Evolutionary conservation across 345 rosid genomes (phyloP).

Genomic region (Boechera stricta): DNA sequence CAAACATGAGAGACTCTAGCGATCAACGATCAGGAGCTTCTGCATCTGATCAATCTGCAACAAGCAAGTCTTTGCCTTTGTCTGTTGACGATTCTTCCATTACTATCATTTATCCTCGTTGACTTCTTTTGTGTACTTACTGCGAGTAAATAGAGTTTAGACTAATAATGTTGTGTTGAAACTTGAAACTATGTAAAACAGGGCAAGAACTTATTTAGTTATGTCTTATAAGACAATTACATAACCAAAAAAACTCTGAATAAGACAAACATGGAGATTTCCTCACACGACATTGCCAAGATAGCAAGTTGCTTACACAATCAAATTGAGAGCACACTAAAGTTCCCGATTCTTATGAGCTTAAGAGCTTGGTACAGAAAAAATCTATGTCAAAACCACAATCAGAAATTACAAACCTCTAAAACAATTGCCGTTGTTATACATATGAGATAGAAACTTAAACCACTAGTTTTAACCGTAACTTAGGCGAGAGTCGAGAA

Average conservation of each 20-base stretch:
- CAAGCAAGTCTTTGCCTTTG: constrained; percentile 32
- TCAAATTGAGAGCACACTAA: neutral
- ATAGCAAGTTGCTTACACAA: constrained; percentile 32
- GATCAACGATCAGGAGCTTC: constrained; percentile 21
- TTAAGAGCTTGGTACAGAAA: constrained; percentile 24
- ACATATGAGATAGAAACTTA: constrained; percentile 3
- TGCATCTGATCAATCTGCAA: constrained; percentile 33
- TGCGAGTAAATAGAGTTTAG: neutral
- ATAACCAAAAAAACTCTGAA: neutral
- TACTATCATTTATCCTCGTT: constrained; percentile 52
- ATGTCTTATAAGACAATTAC: neutral
- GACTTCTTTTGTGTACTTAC: constrained; percentile 1
- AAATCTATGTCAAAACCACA: constrained; percentile 31
- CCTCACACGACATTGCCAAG: constrained; percentile 37
- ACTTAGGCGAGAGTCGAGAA: too few species aligned
- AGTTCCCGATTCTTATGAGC: constrained; percentile 2
- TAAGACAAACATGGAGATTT: constrained; percentile 1
- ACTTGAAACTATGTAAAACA: constrained; percentile 4
- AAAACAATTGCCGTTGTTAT: constrained; percentile 15
- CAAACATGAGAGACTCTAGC: constrained; percentile 14
- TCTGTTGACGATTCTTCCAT: constrained; percentile 50
- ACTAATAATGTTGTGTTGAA: neutral
- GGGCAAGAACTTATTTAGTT: constrained; percentile 20
- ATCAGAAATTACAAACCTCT: constrained; percentile 37
- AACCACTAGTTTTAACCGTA: too few species aligned